A percentile compares a stretch with the other conserved stretches of the same genome.
These are phyloP conservation scores for bread wheat (Triticum aestivum) DNA, from an alignment of 176 grass and related monocot species.

Conservation along the genomic window DNA sequence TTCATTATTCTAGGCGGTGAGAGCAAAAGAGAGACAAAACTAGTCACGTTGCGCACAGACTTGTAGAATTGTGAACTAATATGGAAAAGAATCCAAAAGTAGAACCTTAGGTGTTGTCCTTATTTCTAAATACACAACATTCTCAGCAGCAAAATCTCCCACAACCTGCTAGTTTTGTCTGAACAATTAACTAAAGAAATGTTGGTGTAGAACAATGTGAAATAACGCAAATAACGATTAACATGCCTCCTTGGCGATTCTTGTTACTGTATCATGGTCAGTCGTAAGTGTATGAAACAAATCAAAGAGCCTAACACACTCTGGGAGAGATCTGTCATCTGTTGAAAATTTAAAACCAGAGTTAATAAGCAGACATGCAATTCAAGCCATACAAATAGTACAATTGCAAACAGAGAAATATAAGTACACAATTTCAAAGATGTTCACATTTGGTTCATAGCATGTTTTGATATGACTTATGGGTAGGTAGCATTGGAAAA, in stretches of 20 bases:
- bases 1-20: constrained; percentile 69
- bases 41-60: neutral
- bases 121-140: constrained; percentile 92
- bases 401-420: neutral
- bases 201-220: neutral
- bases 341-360: constrained; percentile 16
- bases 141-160: constrained; percentile 94
- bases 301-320: constrained; percentile 92
- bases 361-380: neutral
- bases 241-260: constrained; percentile 88
- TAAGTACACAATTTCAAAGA: neutral
- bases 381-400: neutral
- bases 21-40: constrained; percentile 1
- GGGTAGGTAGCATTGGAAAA: neutral
- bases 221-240: neutral
- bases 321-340: constrained; percentile 77
- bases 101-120: constrained; percentile 94
- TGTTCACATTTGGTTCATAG: constrained; percentile 7
- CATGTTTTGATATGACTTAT: neutral
- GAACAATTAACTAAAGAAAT: constrained; percentile 3
- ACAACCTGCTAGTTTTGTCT: constrained; percentile 52
- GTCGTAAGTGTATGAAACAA: constrained; percentile 84
- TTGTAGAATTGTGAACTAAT: neutral
- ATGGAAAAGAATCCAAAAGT: neutral
- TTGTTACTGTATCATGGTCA: constrained; percentile 86